Percentiles rank a stretch among this genome's conserved stretches.
Conservation (phyloP, 148 eudicot species). For the Rhododendron vialii region DNA sequence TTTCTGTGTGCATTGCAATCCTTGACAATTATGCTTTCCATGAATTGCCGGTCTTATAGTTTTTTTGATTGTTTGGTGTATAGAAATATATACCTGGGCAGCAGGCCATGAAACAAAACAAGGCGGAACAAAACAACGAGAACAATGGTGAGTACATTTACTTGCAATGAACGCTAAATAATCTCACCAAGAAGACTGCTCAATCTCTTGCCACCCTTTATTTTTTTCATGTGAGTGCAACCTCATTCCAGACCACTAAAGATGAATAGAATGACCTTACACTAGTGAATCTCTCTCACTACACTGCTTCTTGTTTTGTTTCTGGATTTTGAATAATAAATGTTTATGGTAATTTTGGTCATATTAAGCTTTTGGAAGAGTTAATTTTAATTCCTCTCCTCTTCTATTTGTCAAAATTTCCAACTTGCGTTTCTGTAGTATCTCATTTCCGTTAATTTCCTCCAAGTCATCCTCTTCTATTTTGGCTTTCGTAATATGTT, state of each 20-base stretch:
- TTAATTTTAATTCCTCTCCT: too few relatives aligned
- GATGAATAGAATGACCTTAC: neutral
- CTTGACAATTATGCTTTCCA: neutral
- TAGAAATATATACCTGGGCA: slow-evolving; percentile 60
- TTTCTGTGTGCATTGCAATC: neutral
- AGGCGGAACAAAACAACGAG: slow-evolving; percentile 25
- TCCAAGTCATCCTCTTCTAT: neutral
- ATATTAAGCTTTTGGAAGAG: neutral
- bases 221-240: too few relatives aligned
- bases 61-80: neutral
- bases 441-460: neutral
- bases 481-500: neutral
- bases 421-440: neutral
- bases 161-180: neutral
- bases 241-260: neutral
- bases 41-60: neutral
- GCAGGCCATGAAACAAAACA: slow-evolving; percentile 38
- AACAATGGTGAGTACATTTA: slow-evolving; percentile 26
- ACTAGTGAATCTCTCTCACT: neutral
- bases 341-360: neutral
- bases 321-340: neutral
- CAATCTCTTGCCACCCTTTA: neutral
- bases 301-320: neutral
- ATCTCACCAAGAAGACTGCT: neutral
- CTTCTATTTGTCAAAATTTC: neutral